Evolutionary conservation across 306 rosid genomes (phyloP).

Genomic region (Castanopsis chinensis): DNA sequence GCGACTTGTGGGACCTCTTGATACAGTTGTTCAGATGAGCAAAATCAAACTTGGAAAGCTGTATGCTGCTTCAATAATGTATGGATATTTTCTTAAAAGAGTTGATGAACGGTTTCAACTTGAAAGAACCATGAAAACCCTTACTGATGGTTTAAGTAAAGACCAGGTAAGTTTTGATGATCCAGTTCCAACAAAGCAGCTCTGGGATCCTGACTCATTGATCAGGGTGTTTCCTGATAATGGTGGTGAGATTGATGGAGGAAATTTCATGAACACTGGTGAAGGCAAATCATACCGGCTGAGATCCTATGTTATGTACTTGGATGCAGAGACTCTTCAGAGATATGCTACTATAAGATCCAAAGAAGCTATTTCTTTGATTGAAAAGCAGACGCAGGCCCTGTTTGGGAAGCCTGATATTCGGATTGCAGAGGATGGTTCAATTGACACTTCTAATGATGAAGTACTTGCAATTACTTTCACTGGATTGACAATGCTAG

Average conservation of each 20-base stretch:
- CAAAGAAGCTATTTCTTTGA: constrained; percentile 88
- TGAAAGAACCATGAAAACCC: constrained; percentile 75
- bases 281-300: constrained; percentile 49
- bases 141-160: constrained; percentile 60
- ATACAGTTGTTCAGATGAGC: constrained; percentile 69
- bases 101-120: constrained; percentile 94
- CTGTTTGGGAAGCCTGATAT: constrained; percentile 84
- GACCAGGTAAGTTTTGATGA: constrained; percentile 38
- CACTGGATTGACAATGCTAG: constrained; percentile 76
- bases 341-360: constrained; percentile 85
- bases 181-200: constrained; percentile 53
- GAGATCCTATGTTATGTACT: constrained; percentile 80
- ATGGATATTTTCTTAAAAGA: constrained; percentile 91
- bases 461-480: constrained; percentile 58
- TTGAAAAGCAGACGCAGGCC: constrained; percentile 93
- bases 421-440: constrained; percentile 61
- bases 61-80: constrained; percentile 97
- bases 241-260: constrained; percentile 28
- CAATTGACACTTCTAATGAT: constrained; percentile 62
- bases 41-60: constrained; percentile 91
- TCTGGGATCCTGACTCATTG: constrained; percentile 94
- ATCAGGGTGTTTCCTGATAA: constrained; percentile 54
- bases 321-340: constrained; percentile 82
- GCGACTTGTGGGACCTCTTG: constrained; percentile 73
- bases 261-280: constrained; percentile 28